Evolutionary conservation across 2,329 filamentous ascomycete genomes (phyloP), one percentile per base, ranked within the genome.

Genomic region (Malbranchea cinnamomea): DNA sequence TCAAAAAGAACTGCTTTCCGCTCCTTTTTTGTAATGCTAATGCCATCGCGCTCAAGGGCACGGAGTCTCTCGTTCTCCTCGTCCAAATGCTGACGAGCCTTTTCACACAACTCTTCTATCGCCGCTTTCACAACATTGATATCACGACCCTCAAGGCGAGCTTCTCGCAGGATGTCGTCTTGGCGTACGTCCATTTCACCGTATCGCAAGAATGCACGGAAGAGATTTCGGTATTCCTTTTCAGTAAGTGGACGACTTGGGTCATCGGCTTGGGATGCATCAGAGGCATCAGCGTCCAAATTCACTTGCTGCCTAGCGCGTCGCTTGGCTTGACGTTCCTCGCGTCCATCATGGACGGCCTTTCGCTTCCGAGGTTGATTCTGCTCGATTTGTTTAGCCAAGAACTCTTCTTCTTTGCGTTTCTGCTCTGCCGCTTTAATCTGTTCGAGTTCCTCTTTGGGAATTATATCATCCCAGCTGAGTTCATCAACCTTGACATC

Each of bases 401-500:
- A 71, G 41, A 89, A 91, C 26, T 78, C 74, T 9, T 85, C 82
- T 33, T 93, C 74, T 33, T 80, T 73, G 47, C 79, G 78, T 52
- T 78, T 74, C 42, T 91, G 80, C 46, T 95, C 87, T 29, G 92
- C 82, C 0, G 74, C 76, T 52, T 91, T 93, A 56, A 95, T 79
- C 36, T 75, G 76, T 10, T 85, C 85, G 11, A 98, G 68, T 46
- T 93, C 76, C 5, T 93, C 84, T 36, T 85, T 84, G 1, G 89
- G 91, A 43, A 98, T 95, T 45, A 98, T 98, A 41, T 95, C 80
- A 46, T 98, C 89, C 89, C 89, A 98, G 42, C 91, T 84, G 15
- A 95, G 74, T 40, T 95, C 69, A 36, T 63, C 81, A 14, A 95
- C 80, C 57, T 95, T 95, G 54, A 95, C 87, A 53, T 98, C 89